Percentiles rank a stretch among this genome's conserved stretches.
Evolutionary conservation across 2,329 filamentous ascomycete genomes (phyloP).

Genomic region (Dactylellina haptotyla): DNA sequence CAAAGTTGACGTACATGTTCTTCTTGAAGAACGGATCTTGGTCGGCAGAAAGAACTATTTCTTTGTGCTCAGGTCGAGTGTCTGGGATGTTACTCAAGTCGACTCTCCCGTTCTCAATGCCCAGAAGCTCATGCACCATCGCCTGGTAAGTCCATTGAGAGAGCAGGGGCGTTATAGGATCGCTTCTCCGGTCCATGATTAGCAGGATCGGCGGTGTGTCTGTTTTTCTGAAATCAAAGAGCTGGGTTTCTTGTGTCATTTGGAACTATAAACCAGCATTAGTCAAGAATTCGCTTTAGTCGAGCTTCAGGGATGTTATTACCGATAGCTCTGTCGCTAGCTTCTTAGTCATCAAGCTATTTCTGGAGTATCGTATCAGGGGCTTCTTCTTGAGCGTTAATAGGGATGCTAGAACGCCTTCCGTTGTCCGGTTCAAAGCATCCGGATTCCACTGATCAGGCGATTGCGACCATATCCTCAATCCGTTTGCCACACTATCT

Average conservation of each 20-base stretch:
- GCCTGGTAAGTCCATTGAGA: slow-evolving; percentile 99
- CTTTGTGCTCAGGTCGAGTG: slow-evolving; percentile 81
- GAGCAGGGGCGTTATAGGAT: slow-evolving; percentile 90
- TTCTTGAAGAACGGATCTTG: slow-evolving; percentile 98
- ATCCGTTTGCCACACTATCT: slow-evolving; percentile 35
- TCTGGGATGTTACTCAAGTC: slow-evolving; percentile 86
- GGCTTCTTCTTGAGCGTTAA: slow-evolving; percentile 96
- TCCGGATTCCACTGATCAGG: slow-evolving; percentile 93
- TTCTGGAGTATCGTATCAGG: slow-evolving; percentile 90
- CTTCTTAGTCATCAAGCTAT: slow-evolving; percentile 89
- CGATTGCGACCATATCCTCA: slow-evolving; percentile 77
- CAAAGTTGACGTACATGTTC: slow-evolving; percentile 79
- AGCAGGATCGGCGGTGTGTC: slow-evolving; percentile 94
- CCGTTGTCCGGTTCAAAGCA: slow-evolving; percentile 83
- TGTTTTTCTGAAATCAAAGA: slow-evolving; percentile 94
- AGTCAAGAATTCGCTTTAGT: background rate
- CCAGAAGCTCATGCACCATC: slow-evolving; percentile 98
- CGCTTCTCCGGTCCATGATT: slow-evolving; percentile 88
- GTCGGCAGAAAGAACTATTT: slow-evolving; percentile 94
- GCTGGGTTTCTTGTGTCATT: slow-evolving; percentile 92
- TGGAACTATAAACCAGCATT: slow-evolving; percentile 71
- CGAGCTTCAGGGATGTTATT: background rate
- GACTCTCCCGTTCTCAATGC: slow-evolving; percentile 93
- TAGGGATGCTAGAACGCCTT: slow-evolving; percentile 84
- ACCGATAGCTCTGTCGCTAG: slow-evolving; percentile 81